Base-by-base conservation (phyloP, 495 filamentous ascomycete species). In the Elaphomyces granulatus region DNA sequence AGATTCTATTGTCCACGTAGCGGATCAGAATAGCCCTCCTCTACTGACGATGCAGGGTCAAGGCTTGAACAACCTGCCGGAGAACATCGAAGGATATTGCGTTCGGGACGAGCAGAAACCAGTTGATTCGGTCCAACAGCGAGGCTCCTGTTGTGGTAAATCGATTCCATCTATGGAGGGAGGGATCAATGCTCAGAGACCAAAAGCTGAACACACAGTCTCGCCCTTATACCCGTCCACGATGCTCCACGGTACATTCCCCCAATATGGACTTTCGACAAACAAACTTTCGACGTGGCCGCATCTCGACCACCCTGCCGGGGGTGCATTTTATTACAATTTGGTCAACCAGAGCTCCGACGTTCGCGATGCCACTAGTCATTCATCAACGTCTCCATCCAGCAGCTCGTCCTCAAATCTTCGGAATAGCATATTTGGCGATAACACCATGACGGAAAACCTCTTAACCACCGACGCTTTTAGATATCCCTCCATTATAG, bases 81-180 rank as follows among this genome's bases (percentile, higher is more conserved):
- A 28, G 12, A 28, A 6, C 6, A 28, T 28, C 23, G 12, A 35
- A 9, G 43, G 46, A 8, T 51, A 49, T 28, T 64, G 56, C 36
- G 61, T 54, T 42, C 55, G 61, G n/a, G 37, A 48, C 15, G 54
- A 56, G 18, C 35, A 50, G 1, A 42, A 50, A 30, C 42, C 41
- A 16, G 15, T 44, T 8, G 26, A 41, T 3, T 43, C 47, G n/a
- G 18, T 43, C 16, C 49, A 44, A 15, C 42, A 34, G 16, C 41
- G 28, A 23, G 47, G 50, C 17, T 62, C 59, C 42, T 65, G 62
- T 40, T 64, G 64, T 28, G 48, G 42, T 31, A 54, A 47, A 14
- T 41, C 55, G 4, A 36, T 44, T 3, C 15, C 40, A 15, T 21
- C 32, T 17, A 15, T 42, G 1, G 15, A 43, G 9, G 43, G 35